Conservation (phyloP, 2,329 filamentous ascomycete genomes). For the Tolypocladium ovalisporum region DNA sequence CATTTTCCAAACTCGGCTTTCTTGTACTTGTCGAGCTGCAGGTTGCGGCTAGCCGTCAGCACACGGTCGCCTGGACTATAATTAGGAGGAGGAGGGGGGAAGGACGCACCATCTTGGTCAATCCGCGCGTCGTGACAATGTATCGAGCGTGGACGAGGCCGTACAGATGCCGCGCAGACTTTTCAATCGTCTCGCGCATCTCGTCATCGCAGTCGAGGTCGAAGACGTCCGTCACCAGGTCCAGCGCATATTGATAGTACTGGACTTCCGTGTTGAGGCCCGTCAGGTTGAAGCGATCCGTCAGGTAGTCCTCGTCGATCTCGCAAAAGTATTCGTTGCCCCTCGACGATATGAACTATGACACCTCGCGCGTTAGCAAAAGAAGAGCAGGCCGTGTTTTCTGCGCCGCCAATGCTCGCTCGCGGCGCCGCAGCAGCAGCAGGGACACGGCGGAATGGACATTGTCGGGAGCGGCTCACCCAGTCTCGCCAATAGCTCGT, state of each 20-base stretch:
- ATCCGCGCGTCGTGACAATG: slow-evolving; percentile 86
- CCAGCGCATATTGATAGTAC: slow-evolving; percentile 97
- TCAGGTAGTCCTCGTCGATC: slow-evolving; percentile 97
- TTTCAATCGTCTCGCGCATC: slow-evolving; percentile 96
- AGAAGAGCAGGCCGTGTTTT: not conserved
- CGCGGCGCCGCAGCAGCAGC: not conserved
- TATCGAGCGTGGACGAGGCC: slow-evolving; percentile 93
- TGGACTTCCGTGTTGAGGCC: slow-evolving; percentile 95
- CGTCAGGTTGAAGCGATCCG: slow-evolving; percentile 95
- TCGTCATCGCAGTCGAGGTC: slow-evolving; percentile 98
- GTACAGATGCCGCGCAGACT: slow-evolving; percentile 90
- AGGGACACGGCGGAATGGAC: not conserved
- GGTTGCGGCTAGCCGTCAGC: not conserved
- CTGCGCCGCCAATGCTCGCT: not conserved
- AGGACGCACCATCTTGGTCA: slow-evolving; percentile 79
- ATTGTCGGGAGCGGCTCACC: slow-evolving; percentile 49
- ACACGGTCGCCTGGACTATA: not conserved
- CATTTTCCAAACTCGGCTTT: slow-evolving; percentile 98
- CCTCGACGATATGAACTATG: slow-evolving; percentile 89
- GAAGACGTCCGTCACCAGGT: slow-evolving; percentile 95
- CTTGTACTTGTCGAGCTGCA: slow-evolving; percentile 94
- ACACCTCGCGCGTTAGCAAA: slow-evolving; percentile 5
- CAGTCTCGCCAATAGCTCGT: slow-evolving; percentile 99
- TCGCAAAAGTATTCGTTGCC: slow-evolving; percentile 99
- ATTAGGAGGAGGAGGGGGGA: not conserved